Percentiles rank a stretch among this genome's conserved stretches.
These are phyloP conservation scores for Aspergillus asperescens DNA, from an alignment of 495 filamentous ascomycete genomes.

Conservation along the genomic window DNA sequence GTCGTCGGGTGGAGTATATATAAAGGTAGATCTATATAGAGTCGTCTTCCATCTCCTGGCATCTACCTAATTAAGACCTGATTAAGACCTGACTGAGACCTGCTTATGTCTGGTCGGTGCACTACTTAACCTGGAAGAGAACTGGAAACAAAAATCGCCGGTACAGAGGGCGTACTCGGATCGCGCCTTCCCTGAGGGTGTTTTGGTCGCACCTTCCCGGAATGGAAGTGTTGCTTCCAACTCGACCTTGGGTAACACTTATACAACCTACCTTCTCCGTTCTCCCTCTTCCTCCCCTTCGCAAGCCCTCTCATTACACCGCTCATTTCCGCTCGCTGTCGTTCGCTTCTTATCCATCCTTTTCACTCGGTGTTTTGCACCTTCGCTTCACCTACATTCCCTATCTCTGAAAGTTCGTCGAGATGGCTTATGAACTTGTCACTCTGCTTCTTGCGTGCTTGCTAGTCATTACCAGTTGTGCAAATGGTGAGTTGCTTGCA, in stretches of 20 bases:
- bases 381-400: background rate
- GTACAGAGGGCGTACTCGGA: background rate
- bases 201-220: constrained; percentile 15
- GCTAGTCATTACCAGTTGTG: background rate
- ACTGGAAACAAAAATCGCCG: background rate
- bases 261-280: background rate
- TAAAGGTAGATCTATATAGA: too few species aligned
- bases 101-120: too few species aligned
- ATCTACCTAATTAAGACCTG: too few species aligned
- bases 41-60: too few species aligned
- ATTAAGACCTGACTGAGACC: too few species aligned
- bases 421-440: constrained; percentile 5
- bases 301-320: background rate
- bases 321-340: background rate
- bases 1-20: too few species aligned
- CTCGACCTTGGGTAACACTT: constrained; percentile 14
- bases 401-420: background rate
- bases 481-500: constrained; percentile 11
- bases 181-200: background rate
- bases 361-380: background rate
- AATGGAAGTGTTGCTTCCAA: constrained; percentile 1
- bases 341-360: background rate
- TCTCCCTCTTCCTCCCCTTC: background rate
- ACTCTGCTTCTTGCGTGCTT: constrained; percentile 14
- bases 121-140: too few species aligned